Conservation (phyloP, 257 asterid genomes). For the Solanum commersonii region DNA sequence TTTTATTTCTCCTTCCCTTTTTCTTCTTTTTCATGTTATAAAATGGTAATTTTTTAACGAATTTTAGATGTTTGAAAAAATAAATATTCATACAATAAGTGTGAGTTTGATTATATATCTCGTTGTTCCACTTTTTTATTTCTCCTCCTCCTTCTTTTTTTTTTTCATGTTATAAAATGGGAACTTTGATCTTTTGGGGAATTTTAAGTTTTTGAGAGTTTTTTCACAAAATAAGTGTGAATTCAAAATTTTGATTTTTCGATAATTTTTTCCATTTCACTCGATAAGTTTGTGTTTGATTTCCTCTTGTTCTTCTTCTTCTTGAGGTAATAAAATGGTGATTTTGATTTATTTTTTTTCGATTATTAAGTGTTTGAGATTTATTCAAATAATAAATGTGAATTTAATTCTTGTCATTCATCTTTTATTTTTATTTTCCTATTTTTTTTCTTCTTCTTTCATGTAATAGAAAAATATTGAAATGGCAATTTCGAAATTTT, state of each 20-base stretch:
- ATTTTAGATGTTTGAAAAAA: too few relatives aligned
- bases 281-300: not conserved
- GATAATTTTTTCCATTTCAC: not conserved
- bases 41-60: not conserved
- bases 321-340: not conserved
- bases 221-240: not conserved
- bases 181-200: accelerated
- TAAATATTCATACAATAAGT: not conserved
- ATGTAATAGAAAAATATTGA: not conserved
- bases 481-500: not conserved
- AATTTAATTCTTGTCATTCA: not conserved
- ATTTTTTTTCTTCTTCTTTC: not conserved
- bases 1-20: too few relatives aligned
- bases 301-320: not conserved
- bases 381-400: not conserved
- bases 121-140: not conserved
- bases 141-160: not conserved
- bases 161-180: not conserved
- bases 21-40: not conserved
- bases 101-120: not conserved
- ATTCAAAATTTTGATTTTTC: not conserved
- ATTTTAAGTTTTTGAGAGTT: not conserved
- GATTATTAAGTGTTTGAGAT: not conserved
- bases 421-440: not conserved
- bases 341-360: not conserved